Evolutionary conservation across 768 basidiomycete species (phyloP).

Genomic region (Wakefieldia striispora): DNA sequence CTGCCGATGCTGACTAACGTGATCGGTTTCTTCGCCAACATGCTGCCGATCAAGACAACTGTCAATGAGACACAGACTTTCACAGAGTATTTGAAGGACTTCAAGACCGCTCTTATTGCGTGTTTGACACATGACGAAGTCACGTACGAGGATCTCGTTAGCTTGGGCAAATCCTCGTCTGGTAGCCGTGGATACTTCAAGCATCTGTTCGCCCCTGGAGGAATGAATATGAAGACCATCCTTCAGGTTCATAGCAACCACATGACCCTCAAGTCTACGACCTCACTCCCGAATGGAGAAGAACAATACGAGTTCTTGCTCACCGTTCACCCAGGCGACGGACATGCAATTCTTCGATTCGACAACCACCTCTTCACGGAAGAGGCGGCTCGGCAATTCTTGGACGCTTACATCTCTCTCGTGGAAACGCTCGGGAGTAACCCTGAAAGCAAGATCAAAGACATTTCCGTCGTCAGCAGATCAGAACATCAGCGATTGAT

Average conservation of each 20-base stretch:
- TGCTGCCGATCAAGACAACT: slow-evolving; percentile 29
- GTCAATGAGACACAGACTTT: slow-evolving; percentile 26
- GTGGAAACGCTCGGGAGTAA: slow-evolving; percentile 22
- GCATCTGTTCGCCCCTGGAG: slow-evolving; percentile 30
- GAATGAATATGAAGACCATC: slow-evolving; percentile 27
- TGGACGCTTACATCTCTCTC: slow-evolving; percentile 29
- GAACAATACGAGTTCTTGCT: slow-evolving; percentile 24
- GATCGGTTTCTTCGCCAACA: slow-evolving; percentile 32
- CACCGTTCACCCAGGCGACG: slow-evolving; percentile 24
- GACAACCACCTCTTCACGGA: slow-evolving; percentile 30
- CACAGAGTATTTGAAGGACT: slow-evolving; percentile 20
- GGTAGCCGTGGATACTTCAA: slow-evolving; percentile 30
- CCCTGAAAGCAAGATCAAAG: slow-evolving; percentile 14
- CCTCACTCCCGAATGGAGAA: slow-evolving; percentile 29
- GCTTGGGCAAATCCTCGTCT: slow-evolving; percentile 23
- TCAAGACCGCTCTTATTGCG: slow-evolving; percentile 22
- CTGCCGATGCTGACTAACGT: slow-evolving; percentile 26
- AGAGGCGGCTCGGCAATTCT: slow-evolving; percentile 27
- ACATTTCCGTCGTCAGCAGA: slow-evolving; percentile 15
- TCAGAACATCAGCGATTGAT: slow-evolving; percentile 18
- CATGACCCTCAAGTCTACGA: slow-evolving; percentile 14
- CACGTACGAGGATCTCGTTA: slow-evolving; percentile 31
- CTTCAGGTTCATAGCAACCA: slow-evolving; percentile 18
- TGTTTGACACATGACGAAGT: slow-evolving; percentile 28
- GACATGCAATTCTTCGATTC: slow-evolving; percentile 27